Evolutionary conservation across 768 basidiomycete genomes (phyloP).

Genomic region (Imleria badia): DNA sequence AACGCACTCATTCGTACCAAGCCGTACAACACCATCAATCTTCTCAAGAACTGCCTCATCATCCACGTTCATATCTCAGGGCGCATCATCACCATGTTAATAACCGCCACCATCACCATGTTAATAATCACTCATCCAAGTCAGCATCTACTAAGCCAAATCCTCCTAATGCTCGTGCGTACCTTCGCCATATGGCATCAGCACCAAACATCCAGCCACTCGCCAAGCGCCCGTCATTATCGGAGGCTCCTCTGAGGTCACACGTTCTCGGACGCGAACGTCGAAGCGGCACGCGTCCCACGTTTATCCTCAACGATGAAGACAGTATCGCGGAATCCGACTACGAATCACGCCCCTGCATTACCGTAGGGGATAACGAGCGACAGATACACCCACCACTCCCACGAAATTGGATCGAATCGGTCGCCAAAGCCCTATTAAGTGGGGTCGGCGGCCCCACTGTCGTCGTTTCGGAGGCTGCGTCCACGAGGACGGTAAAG

Average conservation of each 20-base stretch:
- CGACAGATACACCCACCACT: constrained; percentile 47
- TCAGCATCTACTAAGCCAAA: constrained; percentile 20
- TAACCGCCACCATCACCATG: constrained; percentile 20
- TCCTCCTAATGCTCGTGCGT: constrained; percentile 56
- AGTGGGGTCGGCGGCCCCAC: constrained; percentile 45
- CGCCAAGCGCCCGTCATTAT: constrained; percentile 31
- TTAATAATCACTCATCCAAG: constrained; percentile 27
- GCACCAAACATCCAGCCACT: constrained; percentile 44
- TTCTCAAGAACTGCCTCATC: constrained; percentile 23
- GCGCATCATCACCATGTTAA: constrained; percentile 24
- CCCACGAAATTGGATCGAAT: constrained; percentile 69
- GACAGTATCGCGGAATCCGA: constrained; percentile 25
- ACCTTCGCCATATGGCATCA: constrained; percentile 76
- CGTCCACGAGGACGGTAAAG: constrained; percentile 21
- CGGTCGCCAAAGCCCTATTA: constrained; percentile 65
- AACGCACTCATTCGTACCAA: constrained; percentile 9
- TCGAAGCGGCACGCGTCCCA: constrained; percentile 33
- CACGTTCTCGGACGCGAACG: constrained; percentile 20
- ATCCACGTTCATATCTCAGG: constrained; percentile 18
- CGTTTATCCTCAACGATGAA: constrained; percentile 35
- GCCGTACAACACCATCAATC: constrained; percentile 22
- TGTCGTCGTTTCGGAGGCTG: constrained; percentile 30
- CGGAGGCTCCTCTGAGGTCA: constrained; percentile 35
- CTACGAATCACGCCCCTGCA: constrained; percentile 22
- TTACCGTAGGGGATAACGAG: constrained; percentile 33